Evolutionary conservation across 2,329 filamentous ascomycete species (phyloP).

Genomic region (Hypoxylon sp.): DNA sequence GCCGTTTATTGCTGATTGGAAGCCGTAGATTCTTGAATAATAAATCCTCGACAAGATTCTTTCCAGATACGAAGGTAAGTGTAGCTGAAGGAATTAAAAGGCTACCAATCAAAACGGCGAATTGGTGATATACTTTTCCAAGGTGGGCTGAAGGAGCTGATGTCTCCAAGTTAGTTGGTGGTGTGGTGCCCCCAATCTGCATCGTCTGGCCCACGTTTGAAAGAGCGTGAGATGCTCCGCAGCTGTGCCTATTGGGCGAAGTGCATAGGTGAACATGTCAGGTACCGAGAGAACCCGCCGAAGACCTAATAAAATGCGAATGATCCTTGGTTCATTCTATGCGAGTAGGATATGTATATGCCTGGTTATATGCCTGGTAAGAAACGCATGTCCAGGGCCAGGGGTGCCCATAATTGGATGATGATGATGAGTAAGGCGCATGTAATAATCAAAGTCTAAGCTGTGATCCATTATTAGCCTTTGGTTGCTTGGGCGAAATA

Average conservation of each 20-base stretch:
- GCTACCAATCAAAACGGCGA: conserved; percentile 43
- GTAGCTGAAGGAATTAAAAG: conserved; percentile 45
- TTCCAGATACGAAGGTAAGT: conserved; percentile 30
- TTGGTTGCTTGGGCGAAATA: conserved; percentile 24
- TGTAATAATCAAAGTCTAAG: conserved; percentile 18
- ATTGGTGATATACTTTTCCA: conserved; percentile 33
- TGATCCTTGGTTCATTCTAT: conserved; percentile 27
- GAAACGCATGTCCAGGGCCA: conserved; percentile 16
- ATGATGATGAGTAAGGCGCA: conserved; percentile 20
- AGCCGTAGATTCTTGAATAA: conserved; percentile 25
- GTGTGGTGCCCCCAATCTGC: conserved; percentile 36
- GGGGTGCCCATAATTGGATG: conserved; percentile 14
- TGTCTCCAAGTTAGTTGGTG: conserved; percentile 30
- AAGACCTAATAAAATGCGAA: conserved; percentile 17
- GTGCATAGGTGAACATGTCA: conserved; percentile 14
- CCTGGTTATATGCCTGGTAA: conserved; percentile 11
- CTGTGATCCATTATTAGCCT: conserved; percentile 36
- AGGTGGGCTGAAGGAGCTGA: conserved; percentile 45
- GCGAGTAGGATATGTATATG: conserved; percentile 25
- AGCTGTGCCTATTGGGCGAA: conserved; percentile 20
- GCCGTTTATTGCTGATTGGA: conserved; percentile 29
- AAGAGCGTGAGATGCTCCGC: conserved; percentile 27
- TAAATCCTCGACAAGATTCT: conserved; percentile 29
- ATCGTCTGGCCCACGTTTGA: conserved; percentile 30
- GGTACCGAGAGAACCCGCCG: conserved; percentile 28